Evolutionary conservation across 2,329 filamentous ascomycete species (phyloP).

Genomic region (Cordyceps militaris): DNA sequence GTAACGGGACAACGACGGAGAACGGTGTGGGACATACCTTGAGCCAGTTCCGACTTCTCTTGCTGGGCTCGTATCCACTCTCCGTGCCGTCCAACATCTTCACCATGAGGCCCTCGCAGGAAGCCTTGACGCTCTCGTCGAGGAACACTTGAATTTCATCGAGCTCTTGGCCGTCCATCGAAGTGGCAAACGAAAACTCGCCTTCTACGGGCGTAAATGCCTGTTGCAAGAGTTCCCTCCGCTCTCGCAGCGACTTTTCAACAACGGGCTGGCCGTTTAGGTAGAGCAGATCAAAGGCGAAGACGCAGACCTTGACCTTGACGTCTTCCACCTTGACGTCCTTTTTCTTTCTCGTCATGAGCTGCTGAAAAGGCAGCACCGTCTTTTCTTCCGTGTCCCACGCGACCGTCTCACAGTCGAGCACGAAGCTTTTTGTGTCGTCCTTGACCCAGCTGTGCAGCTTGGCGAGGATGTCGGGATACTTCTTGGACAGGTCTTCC

Average conservation of each 20-base stretch:
- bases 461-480: constrained; percentile 88
- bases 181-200: constrained; percentile 85
- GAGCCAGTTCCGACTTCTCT: constrained; percentile 95
- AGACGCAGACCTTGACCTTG: constrained; percentile 94
- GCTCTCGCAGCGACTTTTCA: constrained; percentile 76
- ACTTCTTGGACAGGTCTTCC: constrained; percentile 94
- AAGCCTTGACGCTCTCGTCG: constrained; percentile 91
- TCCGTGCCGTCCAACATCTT: constrained; percentile 96
- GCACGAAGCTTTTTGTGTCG: constrained; percentile 86
- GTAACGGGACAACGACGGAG: constrained; percentile 4
- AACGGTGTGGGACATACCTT: constrained; percentile 52
- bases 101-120: constrained; percentile 96
- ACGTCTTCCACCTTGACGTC: constrained; percentile 94
- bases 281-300: constrained; percentile 91
- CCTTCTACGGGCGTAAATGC: constrained; percentile 76
- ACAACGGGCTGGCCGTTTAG: constrained; percentile 87
- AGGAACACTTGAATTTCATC: constrained; percentile 90
- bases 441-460: constrained; percentile 83
- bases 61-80: constrained; percentile 92
- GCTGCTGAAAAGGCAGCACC: constrained; percentile 90
- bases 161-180: constrained; percentile 78
- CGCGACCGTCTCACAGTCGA: constrained; percentile 97
- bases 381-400: constrained; percentile 97
- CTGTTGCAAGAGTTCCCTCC: constrained; percentile 64
- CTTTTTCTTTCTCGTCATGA: constrained; percentile 97